These are phyloP conservation scores for Plasmodium coatneyi DNA, from an alignment of 169 alveolate species.

Conservation along the genomic window DNA sequence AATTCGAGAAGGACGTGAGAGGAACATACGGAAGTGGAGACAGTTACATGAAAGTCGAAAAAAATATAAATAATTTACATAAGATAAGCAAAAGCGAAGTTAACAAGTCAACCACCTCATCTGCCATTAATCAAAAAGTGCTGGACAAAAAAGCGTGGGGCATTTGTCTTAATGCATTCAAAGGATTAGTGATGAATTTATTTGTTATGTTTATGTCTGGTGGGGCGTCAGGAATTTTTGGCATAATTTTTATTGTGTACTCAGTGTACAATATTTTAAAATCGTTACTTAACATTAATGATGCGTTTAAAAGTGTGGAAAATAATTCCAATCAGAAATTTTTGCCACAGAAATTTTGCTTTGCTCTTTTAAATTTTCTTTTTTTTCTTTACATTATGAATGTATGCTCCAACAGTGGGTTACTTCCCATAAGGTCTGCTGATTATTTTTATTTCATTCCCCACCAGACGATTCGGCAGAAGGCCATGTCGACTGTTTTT, in stretches of 20 bases:
- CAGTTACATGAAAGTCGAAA: slow-evolving; percentile 46
- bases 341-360: slow-evolving; percentile 39
- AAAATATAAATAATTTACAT: slow-evolving; percentile 41
- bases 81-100: slow-evolving; percentile 38
- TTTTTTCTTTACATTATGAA: slow-evolving; percentile 56
- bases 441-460: slow-evolving; percentile 72
- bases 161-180: slow-evolving; percentile 53
- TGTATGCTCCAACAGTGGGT: slow-evolving; percentile 65
- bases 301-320: slow-evolving; percentile 61
- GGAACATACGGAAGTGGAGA: slow-evolving; percentile 49
- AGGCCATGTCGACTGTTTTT: slow-evolving; percentile 28
- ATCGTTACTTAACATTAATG: slow-evolving; percentile 65
- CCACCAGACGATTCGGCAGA: slow-evolving; percentile 60
- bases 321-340: slow-evolving; percentile 33
- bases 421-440: slow-evolving; percentile 56
- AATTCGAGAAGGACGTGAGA: slow-evolving; percentile 30
- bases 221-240: slow-evolving; percentile 73
- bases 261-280: slow-evolving; percentile 59
- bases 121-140: neutral
- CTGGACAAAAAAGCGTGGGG: slow-evolving; percentile 53
- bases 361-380: slow-evolving; percentile 30
- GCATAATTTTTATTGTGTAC: slow-evolving; percentile 64
- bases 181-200: slow-evolving; percentile 65
- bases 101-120: slow-evolving; percentile 9
- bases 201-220: slow-evolving; percentile 75